Conservation (phyloP, 305 asterid species). For the Solanum hybrid region DNA sequence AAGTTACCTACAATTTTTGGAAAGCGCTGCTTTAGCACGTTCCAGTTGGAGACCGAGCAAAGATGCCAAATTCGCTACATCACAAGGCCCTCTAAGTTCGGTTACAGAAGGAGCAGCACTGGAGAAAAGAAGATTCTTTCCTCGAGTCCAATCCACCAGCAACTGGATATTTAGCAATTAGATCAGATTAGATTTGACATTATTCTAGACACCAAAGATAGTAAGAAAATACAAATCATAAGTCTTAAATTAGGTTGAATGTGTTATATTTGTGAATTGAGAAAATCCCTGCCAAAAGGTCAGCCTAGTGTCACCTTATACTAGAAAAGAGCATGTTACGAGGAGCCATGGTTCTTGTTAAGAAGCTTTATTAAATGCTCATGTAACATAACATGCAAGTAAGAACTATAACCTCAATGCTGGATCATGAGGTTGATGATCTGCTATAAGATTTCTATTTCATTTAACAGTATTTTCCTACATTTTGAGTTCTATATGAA, state of each 20-base stretch:
- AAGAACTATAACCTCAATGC: background rate
- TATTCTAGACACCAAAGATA: background rate
- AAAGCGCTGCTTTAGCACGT: constrained; percentile 65
- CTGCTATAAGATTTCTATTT: background rate
- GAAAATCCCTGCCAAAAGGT: background rate
- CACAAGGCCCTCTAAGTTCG: constrained; percentile 84
- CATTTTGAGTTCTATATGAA: background rate
- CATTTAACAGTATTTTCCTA: background rate
- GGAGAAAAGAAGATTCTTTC: constrained; percentile 62
- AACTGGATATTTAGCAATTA: constrained; percentile 38
- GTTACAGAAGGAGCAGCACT: constrained; percentile 75
- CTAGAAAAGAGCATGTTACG: background rate
- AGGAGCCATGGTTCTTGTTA: background rate
- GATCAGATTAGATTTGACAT: background rate
- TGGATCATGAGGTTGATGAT: background rate
- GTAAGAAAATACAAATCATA: background rate
- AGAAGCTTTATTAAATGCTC: background rate
- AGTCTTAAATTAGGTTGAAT: background rate
- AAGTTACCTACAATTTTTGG: constrained; percentile 77
- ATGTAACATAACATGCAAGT: background rate
- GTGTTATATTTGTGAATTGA: background rate
- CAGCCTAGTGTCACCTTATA: background rate
- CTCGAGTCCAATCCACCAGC: constrained; percentile 88
- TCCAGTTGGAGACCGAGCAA: constrained; percentile 61
- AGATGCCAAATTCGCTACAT: constrained; percentile 62